These are phyloP conservation scores for Nymphaea colorata DNA, from an alignment of 164 flowering plant species.

Conservation along the genomic window DNA sequence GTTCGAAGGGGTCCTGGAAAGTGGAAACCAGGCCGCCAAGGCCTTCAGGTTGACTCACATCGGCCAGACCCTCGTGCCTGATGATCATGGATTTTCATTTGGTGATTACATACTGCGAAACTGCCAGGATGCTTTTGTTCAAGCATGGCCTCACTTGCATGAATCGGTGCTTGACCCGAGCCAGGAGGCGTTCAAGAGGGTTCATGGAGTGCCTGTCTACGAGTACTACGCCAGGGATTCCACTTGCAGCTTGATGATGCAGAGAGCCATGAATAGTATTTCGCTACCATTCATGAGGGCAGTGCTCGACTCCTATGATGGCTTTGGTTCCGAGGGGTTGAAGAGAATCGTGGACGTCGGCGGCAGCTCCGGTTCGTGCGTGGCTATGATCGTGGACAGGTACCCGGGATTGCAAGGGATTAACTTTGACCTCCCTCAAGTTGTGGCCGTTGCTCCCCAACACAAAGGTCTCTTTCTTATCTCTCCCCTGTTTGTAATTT, in stretches of 20 bases:
- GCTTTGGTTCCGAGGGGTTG: conserved; percentile 29
- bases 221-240: conserved; percentile 37
- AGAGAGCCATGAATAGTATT: conserved; percentile 60
- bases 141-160: conserved; percentile 51
- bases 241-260: conserved; percentile 65
- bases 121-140: conserved; percentile 53
- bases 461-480: conserved; percentile 25
- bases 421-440: conserved; percentile 73
- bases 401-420: conserved; percentile 35
- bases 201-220: conserved; percentile 55
- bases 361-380: conserved; percentile 69
- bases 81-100: conserved; percentile 34
- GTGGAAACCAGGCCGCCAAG: conserved; percentile 9
- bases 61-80: conserved; percentile 39
- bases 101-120: conserved; percentile 62
- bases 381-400: conserved; percentile 46
- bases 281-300: conserved; percentile 72
- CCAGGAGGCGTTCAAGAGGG: conserved; percentile 47
- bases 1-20: conserved; percentile 33
- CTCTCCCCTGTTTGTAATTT: no score
- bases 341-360: conserved; percentile 58
- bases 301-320: conserved; percentile 44
- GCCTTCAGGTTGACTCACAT: conserved; percentile 45
- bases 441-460: conserved; percentile 48
- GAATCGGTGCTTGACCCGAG: conserved; percentile 46